Evolutionary conservation across 1,139 yeast genomes (phyloP), one percentile per base, ranked within the genome.

Genomic region (Nakaseomyces bracarensis): DNA sequence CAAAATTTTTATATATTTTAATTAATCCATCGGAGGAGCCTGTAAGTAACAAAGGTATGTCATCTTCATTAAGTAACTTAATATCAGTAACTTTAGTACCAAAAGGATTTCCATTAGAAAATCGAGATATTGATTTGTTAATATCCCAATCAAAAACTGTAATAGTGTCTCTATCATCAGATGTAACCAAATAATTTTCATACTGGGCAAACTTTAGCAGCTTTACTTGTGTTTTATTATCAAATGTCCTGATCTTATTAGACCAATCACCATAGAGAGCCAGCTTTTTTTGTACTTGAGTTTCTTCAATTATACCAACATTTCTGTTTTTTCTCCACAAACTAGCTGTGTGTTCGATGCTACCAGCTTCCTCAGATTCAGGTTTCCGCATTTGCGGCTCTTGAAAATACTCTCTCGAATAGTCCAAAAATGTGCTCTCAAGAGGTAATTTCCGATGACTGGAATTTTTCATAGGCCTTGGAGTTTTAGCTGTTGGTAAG

Each of bases 21-120:
- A 93, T 81, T 13, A 86, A 84, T 41, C 98, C 99, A 58, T 91
- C 98, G 20, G 91, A 82, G 0, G 96, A 81, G 4, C 97, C 97
- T 0, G 95, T 77, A 60, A 91, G 66, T 41, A 91, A 66, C 42
- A 91, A 66, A 1, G 97, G 95, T 23, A 75, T 69, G 59, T 91
- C 97, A 60, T 91, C 98, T 58, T 91, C 98, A 61, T 91, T 91
- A 45, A 91, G 65, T 49, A 87, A 76, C 58, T 85, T 84, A 43
- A 86, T 65, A 57, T 87, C 96, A 0, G 97, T 86, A 42, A 91
- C 81, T 51, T 81, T 81, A 0, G 95, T 84, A 3, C 95, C 95
- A 46, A 77, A 74, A 1, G 96, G 94, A 57, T 87, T 87, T 8
- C 81, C 80, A 55, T 91, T 91, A 20, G 86, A 79, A 53, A 91